Evolutionary conservation across 148 eudicot genomes (phyloP), one percentile per base, ranked within the genome.

Genomic region (Mesembryanthemum crystallinum): DNA sequence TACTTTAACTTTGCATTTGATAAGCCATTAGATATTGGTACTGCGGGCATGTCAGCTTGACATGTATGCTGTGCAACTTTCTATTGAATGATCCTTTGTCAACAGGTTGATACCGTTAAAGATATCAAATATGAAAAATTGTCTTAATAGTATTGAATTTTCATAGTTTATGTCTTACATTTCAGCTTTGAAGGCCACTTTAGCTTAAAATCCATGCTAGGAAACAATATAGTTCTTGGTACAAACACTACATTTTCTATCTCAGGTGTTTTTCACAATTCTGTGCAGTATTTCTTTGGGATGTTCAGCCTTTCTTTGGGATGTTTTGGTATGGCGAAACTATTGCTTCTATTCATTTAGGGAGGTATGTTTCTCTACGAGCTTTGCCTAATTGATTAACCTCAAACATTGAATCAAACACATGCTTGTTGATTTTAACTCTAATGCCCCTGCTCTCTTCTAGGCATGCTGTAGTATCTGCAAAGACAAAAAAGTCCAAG

Each of bases 301-400:
- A 8, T 18, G 7, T 7, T 37, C 91, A 92, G 97, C 94, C 97
- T 66, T 81, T 62, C 79, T 92, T 92, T 85, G 97, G 97, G 30
- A 90, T 92, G 97, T 92, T 90, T 81, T 94, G 97, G 10, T 87
- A 85, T 75, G 94, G 97, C 32, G 97, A 94, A 62, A 79, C 89
- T n/a, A 78, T 84, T 67, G 90, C 97, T 28, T 82, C 97, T 8
- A 92, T 92, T 94, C 89, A 88, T 79, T 78, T 92, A 65, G 97
- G 92, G 73, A 85, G 92, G 97, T 92, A 83, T 42, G 72, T 8
- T 33, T 69, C 55, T 58, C 62, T 74, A 1, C 21, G 63, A 7
- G 21, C 62, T 21, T 35, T 30, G 32, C 1, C 15, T 47, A 15
- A 29, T 25, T 71, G 51, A 24, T 58, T 5, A 51, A 51, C 72